Percentiles rank a stretch among this genome's conserved stretches.
Evolutionary conservation across 768 basidiomycete species (phyloP).

Genomic region (Sarcodon aspratus): DNA sequence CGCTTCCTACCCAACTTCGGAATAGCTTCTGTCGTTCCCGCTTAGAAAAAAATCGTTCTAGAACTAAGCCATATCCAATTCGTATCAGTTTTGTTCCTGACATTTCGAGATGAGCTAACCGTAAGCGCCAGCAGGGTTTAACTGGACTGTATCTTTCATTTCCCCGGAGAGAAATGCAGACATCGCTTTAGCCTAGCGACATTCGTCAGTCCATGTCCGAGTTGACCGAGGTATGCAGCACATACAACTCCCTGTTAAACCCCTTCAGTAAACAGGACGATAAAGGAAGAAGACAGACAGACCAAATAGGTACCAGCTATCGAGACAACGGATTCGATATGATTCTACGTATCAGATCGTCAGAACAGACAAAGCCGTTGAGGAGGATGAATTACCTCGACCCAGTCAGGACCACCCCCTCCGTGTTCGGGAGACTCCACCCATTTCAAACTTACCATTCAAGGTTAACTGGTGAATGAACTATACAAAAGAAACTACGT

Average conservation of each 20-base stretch:
- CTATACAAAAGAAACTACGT: slow-evolving; percentile 18
- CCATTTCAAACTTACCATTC: slow-evolving; percentile 73
- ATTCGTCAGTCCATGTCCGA: neutral
- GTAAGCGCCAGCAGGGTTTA: slow-evolving; percentile 73
- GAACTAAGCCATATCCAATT: slow-evolving; percentile 29
- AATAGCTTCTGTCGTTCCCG: slow-evolving; percentile 84
- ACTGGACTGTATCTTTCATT: slow-evolving; percentile 87
- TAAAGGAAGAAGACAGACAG: slow-evolving; percentile 12
- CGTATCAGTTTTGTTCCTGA: neutral
- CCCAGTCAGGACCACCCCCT: slow-evolving; percentile 79
- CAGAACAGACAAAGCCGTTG: neutral
- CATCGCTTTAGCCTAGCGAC: slow-evolving; percentile 80
- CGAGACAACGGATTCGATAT: slow-evolving; percentile 77
- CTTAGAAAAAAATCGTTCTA: slow-evolving; percentile 84
- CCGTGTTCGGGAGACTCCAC: slow-evolving; percentile 82
- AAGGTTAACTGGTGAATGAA: neutral
- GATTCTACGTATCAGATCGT: slow-evolving; percentile 33
- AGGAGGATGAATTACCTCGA: slow-evolving; percentile 49
- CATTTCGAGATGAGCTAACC: slow-evolving; percentile 22
- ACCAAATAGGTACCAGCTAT: slow-evolving; percentile 85
- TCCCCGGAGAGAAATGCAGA: slow-evolving; percentile 91
- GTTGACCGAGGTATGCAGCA: neutral
- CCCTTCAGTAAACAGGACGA: neutral
- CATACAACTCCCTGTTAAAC: slow-evolving; percentile 59
- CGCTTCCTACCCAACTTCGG: slow-evolving; percentile 91